Percentiles rank a stretch among this genome's conserved stretches.
phyloP scores from a whole-genome alignment of 2,329 filamentous ascomycete genomes.

The Teratosphaeriaceae sp. region DNA sequence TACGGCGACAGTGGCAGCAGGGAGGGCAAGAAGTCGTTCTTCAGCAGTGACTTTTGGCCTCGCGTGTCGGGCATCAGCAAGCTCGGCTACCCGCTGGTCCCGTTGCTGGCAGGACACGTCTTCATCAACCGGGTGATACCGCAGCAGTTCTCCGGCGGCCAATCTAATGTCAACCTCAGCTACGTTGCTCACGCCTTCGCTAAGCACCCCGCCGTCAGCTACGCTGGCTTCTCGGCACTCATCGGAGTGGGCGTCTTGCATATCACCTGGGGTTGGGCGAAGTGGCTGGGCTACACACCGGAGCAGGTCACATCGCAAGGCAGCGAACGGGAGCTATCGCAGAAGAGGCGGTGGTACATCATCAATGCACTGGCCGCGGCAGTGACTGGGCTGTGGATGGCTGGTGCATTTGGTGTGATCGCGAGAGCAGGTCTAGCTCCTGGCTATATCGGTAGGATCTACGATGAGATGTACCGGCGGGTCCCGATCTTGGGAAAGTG shows the following conservation, averaged over 20 bases:
- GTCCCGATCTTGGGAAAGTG: constrained; percentile 52
- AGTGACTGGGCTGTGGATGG: constrained; percentile 66
- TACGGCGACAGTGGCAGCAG: constrained; percentile 70
- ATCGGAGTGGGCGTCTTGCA: constrained; percentile 65
- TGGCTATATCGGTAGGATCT: constrained; percentile 75
- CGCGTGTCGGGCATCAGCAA: constrained; percentile 60
- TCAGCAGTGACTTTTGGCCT: constrained; percentile 54
- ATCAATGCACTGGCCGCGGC: constrained; percentile 60
- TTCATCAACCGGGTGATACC: constrained; percentile 72
- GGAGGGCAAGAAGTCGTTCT: constrained; percentile 31
- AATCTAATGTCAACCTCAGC: constrained; percentile 74
- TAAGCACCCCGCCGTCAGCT: constrained; percentile 59
- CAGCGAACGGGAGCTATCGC: constrained; percentile 44
- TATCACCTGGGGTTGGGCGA: constrained; percentile 78
- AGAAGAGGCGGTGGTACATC: constrained; percentile 61
- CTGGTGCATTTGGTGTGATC: constrained; percentile 72
- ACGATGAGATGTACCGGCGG: constrained; percentile 64
- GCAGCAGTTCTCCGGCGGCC: constrained; percentile 70
- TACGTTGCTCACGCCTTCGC: constrained; percentile 84
- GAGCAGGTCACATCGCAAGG: constrained; percentile 44
- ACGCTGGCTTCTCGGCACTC: constrained; percentile 61
- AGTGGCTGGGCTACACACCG: constrained; percentile 65
- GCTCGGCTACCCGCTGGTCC: constrained; percentile 64
- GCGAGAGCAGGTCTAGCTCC: constrained; percentile 61
- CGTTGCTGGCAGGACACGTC: constrained; percentile 63